A percentile compares a stretch with the other conserved stretches of the same genome.
These are phyloP conservation scores for Mallotus japonicus DNA, from an alignment of 441 rosid genomes.

Conservation along the genomic window DNA sequence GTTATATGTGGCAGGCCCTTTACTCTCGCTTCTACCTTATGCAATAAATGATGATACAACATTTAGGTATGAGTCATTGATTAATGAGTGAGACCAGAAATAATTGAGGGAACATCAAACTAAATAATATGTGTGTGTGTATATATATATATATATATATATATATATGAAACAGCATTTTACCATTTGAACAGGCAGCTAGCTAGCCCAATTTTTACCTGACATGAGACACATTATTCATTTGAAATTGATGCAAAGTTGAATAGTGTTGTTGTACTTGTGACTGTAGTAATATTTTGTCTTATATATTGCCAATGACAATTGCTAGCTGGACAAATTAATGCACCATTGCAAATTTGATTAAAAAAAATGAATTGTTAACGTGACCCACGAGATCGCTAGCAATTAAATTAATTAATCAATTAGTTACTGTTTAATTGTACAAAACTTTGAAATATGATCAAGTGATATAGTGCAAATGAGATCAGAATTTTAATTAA, in stretches of 20 bases:
- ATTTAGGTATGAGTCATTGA: no score
- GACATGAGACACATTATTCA: neutral
- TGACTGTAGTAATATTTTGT: neutral
- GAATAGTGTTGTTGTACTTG: conserved; percentile 7
- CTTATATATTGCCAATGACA: neutral
- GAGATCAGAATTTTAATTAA: neutral
- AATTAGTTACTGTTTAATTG: no score
- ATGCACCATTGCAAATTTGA: neutral
- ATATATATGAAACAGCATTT: no score
- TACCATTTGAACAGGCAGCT: no score
- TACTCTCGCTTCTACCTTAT: conserved; percentile 6
- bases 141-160: no score
- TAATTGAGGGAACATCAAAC: no score
- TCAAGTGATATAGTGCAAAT: neutral
- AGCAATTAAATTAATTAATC: no score
- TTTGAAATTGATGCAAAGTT: conserved; percentile 1
- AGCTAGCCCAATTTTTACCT: neutral
- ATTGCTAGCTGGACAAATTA: conserved; percentile 10
- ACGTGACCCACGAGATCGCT: no score
- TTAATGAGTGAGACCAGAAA: no score
- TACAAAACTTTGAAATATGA: neutral
- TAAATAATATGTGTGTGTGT: no score
- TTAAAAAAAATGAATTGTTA: no score
- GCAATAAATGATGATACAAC: conserved; percentile 12
- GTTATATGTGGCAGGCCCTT: neutral